Percentiles rank a stretch among this genome's conserved stretches.
Evolutionary conservation across 352 stramenopile species (phyloP).

Genomic region (Phytophthora europaea): DNA sequence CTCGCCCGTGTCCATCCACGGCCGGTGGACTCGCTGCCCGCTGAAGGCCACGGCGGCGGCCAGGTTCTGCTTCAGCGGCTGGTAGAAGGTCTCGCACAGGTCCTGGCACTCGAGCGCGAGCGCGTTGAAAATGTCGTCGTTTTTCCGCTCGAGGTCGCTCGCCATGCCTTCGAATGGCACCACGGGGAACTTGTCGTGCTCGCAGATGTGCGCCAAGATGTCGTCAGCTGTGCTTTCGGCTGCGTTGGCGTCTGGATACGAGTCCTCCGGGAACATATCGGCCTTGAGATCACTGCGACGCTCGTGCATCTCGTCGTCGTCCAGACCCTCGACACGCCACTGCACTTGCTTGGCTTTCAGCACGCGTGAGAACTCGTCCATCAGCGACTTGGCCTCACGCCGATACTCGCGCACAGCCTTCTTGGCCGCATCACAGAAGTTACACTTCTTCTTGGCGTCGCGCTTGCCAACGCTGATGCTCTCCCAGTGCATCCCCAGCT

Average conservation of each 20-base stretch:
- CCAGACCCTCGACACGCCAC: constrained; percentile 50
- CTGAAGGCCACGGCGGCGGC: constrained; percentile 21
- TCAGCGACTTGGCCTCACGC: constrained; percentile 43
- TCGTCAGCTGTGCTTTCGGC: constrained; percentile 55
- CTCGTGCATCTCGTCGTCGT: constrained; percentile 65
- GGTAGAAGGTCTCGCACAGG: constrained; percentile 48
- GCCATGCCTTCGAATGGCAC: constrained; percentile 53
- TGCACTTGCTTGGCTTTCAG: constrained; percentile 42
- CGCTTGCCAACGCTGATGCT: constrained; percentile 35
- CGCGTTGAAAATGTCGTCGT: constrained; percentile 65
- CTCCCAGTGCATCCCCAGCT: constrained; percentile 67
- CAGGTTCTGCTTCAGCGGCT: constrained; percentile 47
- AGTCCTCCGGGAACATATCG: constrained; percentile 59
- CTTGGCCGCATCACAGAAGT: constrained; percentile 48
- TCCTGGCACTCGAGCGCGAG: constrained; percentile 49
- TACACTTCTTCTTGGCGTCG: constrained; percentile 34
- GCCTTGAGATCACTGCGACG: constrained; percentile 57
- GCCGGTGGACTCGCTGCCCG: constrained; percentile 49
- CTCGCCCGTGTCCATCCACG: constrained; percentile 58
- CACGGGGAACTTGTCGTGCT: constrained; percentile 57
- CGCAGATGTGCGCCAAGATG: constrained; percentile 65
- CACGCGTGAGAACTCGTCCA: constrained; percentile 54
- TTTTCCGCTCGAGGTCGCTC: constrained; percentile 46
- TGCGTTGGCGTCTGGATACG: constrained; percentile 58
- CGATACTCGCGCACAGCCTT: constrained; percentile 52